These are phyloP conservation scores for Podila epigama DNA, from an alignment of 192 early-diverging fungal species.

Conservation along the genomic window DNA sequence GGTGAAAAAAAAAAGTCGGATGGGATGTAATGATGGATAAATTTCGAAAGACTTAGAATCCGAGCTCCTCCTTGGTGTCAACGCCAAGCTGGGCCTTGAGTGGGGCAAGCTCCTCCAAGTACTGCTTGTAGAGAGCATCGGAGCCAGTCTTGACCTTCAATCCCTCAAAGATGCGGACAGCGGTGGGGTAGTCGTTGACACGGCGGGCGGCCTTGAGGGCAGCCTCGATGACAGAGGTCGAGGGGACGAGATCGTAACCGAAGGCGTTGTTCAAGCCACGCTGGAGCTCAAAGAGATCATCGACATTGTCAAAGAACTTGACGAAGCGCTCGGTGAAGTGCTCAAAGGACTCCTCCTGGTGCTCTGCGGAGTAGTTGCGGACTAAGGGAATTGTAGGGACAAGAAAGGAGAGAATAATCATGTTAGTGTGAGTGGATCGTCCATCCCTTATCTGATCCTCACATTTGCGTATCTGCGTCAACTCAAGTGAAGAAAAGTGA, in stretches of 20 bases:
- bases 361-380: conserved; percentile 71
- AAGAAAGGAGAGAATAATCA: conserved; percentile 3
- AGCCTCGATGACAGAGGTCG: conserved; percentile 86
- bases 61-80: conserved; percentile 88
- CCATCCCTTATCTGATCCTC: no score
- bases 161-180: conserved; percentile 94
- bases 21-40: neutral
- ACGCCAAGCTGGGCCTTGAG: conserved; percentile 89
- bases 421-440: neutral
- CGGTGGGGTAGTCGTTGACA: conserved; percentile 93
- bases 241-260: conserved; percentile 93
- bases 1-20: conserved; percentile 8
- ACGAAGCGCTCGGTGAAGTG: conserved; percentile 80
- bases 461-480: no score
- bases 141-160: conserved; percentile 90
- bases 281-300: conserved; percentile 97
- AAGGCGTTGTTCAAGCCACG: conserved; percentile 98
- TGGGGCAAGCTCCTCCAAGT: conserved; percentile 88
- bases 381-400: conserved; percentile 33
- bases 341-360: conserved; percentile 80
- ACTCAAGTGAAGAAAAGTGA: no score
- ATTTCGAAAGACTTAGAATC: conserved; percentile 64
- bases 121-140: conserved; percentile 87
- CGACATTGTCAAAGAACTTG: conserved; percentile 84
- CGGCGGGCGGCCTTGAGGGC: conserved; percentile 91